Base-by-base conservation (phyloP, 2,329 filamentous ascomycete genomes). In the Malbranchea zuffiana region DNA sequence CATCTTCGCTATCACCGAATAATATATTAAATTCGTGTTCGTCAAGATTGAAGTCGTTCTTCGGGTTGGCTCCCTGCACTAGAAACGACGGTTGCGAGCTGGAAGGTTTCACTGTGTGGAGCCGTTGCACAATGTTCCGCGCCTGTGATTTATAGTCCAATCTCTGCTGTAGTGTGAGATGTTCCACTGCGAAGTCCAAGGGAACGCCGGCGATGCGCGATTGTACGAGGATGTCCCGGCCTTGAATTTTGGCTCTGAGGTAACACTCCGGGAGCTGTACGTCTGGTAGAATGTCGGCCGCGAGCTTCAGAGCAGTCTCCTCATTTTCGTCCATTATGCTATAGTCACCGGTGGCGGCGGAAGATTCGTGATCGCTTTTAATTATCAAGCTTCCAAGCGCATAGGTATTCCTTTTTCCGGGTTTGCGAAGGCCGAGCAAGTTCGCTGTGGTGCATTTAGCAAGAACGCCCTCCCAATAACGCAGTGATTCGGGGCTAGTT, bases 161-260 rank as follows among this genome's bases (percentile, higher is more conserved):
- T 16, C 59, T 55, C 40, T 63, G 52, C 12, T 51, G 47, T 6
- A 39, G n/a, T 13, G 47, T 51, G 15, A 63, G 51, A 36, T 60
- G 55, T 15, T 40, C 36, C 45, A 43, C 45, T 3, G 35, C 43
- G 28, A 28, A 36, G 47, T 55, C 55, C 53, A 63, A 45, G 10
- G 59, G 55, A 32, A 61, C 55, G 3, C 60, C 60, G 3, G 59
- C 56, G 15, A 63, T 56, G 28, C 60, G 50, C 10, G 58, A 59
- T 44, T 62, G 59, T 27, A 61, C 51, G 5, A 59, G 56, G 26
- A 62, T 50, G 40, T 63, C 61, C 35, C 54, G 60, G 27, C 51
- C 57, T 17, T 57, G 53, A 29, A 63, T 48, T 20, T 47, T 55
- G 10, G 57, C 55, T 35, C 50, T 35, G n/a, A 60, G 61, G 34